These are phyloP conservation scores for Eucalyptus cloeziana DNA, from an alignment of 345 rosid genomes.

Conservation along the genomic window DNA sequence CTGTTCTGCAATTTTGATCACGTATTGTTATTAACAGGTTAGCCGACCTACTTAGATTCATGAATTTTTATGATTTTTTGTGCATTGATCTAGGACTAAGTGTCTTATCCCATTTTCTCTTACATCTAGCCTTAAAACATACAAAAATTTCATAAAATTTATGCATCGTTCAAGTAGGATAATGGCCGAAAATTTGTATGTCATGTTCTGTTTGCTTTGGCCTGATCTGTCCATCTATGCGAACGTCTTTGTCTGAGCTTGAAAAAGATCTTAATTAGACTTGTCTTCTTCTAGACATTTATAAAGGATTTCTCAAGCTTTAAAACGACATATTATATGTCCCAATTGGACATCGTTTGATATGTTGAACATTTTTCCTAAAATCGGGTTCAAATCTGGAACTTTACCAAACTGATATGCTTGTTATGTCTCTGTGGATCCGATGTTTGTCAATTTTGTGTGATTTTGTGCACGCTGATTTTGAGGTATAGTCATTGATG, in stretches of 20 bases:
- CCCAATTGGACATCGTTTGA: too few relatives aligned
- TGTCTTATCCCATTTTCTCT: background rate
- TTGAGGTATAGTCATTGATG: background rate
- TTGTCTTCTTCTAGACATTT: too few relatives aligned
- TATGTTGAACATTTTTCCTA: too few relatives aligned
- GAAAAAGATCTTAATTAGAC: too few relatives aligned
- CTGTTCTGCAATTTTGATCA: background rate
- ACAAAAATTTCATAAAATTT: background rate
- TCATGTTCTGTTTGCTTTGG: too few relatives aligned
- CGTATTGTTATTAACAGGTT: background rate
- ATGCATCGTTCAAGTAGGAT: background rate
- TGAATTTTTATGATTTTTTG: background rate
- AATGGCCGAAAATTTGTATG: background rate
- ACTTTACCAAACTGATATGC: too few relatives aligned
- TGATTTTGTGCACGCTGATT: background rate
- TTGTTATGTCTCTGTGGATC: background rate
- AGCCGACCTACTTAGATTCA: background rate
- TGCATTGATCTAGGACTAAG: background rate
- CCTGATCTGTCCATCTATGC: too few relatives aligned
- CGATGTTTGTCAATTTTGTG: background rate
- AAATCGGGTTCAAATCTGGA: too few relatives aligned
- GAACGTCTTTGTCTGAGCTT: too few relatives aligned
- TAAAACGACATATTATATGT: background rate
- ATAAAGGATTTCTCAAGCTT: background rate
- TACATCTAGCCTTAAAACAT: background rate